phyloP scores from a whole-genome alignment of 495 filamentous ascomycete species.

The Penicillium lagena region DNA sequence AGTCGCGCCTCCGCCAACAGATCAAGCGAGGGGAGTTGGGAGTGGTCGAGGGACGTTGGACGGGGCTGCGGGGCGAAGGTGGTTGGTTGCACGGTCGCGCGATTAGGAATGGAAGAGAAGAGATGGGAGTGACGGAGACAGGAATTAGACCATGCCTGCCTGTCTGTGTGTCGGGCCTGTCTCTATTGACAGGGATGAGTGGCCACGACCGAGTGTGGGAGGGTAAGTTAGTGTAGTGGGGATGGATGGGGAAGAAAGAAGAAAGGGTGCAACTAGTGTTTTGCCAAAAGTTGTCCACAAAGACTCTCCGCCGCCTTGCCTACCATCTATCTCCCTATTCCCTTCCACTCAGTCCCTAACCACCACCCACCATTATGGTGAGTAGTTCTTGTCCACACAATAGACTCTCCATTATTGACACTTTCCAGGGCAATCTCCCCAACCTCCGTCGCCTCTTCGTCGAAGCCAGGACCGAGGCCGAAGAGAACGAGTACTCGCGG shows the following conservation, averaged over 20 bases:
- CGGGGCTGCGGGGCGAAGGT: slow-evolving; percentile 33
- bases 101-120: slow-evolving; percentile 8
- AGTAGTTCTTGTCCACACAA: background rate
- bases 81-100: slow-evolving; percentile 31
- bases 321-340: background rate
- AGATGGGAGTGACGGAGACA: slow-evolving; percentile 7
- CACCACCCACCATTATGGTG: slow-evolving; percentile 11
- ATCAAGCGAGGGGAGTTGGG: slow-evolving; percentile 11
- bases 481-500: slow-evolving; percentile 90
- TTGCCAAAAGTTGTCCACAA: slow-evolving; percentile 37
- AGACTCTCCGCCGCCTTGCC: slow-evolving; percentile 20
- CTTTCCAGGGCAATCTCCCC: slow-evolving; percentile 70
- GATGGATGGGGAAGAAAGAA: slow-evolving; percentile 11
- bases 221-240: background rate
- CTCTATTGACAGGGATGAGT: background rate
- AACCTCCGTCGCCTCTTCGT: slow-evolving; percentile 96
- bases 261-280: slow-evolving; percentile 14
- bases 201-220: slow-evolving; percentile 3
- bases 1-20: slow-evolving; percentile 40
- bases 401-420: slow-evolving; percentile 4
- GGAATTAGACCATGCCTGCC: slow-evolving; percentile 8
- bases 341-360: background rate
- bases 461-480: slow-evolving; percentile 85
- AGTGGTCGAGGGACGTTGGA: slow-evolving; percentile 16
- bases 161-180: background rate